Base-by-base conservation (phyloP, 768 basidiomycete species). In the Lactarius tabidus region DNA sequence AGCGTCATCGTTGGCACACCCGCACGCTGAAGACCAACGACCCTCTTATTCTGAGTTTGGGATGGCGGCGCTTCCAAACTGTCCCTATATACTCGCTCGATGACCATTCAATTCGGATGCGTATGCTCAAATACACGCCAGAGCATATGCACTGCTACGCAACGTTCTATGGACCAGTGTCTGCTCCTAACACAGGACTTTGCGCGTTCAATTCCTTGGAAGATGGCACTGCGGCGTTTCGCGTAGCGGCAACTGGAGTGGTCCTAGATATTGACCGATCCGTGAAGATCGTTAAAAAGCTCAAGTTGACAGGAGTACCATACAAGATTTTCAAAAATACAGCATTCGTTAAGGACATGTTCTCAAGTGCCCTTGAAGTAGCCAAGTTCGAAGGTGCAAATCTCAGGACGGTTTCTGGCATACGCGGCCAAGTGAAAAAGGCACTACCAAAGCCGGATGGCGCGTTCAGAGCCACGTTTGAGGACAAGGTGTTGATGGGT, bases 61-160 rank as follows among this genome's bases (percentile, higher is more conserved):
- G 97, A 20, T 99, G 97, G 97, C 80, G 97, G 57, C 84, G 97
- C 39, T 99, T 98, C 81, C 97, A 99, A 75, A 90, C 85, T 0
- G 80, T 96, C 6, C 97, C 97, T 2, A 89, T 98, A 68, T 99
- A 98, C 77, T 94, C 94, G 23, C 80, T 99, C 26, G 97, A 99
- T 74, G 97, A 99, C 76, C 95, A 97, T 73, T 93, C 91, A 12
- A 96, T 98, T 70, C 91, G 97, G 20, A 97, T 98, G 88, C 93
- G 97, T 39, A 91, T 98, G 89, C 90, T 99, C 78, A 99, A 99
- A 78, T 99, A 99, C 74, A 98, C 97, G 0, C 97, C 97, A 0
- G 97, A 99, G 77, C 97, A 99, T 73, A 98, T 96, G 97, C 97
- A 99, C 74, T 99, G 97, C 72, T 96, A 89, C 72, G 96, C 95